Percentiles rank a stretch among this genome's conserved stretches.
These are phyloP conservation scores for Calycina herbarum DNA, from an alignment of 2,329 filamentous ascomycete species.

Conservation along the genomic window DNA sequence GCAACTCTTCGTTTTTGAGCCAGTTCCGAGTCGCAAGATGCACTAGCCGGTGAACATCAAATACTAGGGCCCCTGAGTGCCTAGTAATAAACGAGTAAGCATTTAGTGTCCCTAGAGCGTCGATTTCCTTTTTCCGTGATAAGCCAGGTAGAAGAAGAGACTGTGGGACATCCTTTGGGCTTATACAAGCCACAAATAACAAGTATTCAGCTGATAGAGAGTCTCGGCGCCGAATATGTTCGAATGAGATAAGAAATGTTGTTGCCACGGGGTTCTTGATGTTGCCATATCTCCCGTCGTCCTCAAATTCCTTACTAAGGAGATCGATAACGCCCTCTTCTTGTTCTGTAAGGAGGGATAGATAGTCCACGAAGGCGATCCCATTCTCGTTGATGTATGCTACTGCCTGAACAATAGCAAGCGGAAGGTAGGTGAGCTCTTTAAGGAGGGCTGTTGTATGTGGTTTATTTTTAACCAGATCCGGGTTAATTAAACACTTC, in stretches of 20 bases:
- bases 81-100: conserved; percentile 10
- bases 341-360: conserved; percentile 5
- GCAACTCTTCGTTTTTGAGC: background rate
- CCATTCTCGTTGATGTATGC: conserved; percentile 7
- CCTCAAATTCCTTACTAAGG: conserved; percentile 10
- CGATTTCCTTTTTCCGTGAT: conserved; percentile 2
- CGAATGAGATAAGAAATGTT: conserved; percentile 11
- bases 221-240: background rate
- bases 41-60: conserved; percentile 11
- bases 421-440: conserved; percentile 8
- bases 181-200: conserved; percentile 12
- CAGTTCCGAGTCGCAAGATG: conserved; percentile 11
- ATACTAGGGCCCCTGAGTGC: background rate
- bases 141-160: conserved; percentile 1
- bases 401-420: conserved; percentile 7
- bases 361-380: conserved; percentile 5
- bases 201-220: conserved; percentile 8
- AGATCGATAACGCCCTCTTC: conserved; percentile 11
- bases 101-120: conserved; percentile 4
- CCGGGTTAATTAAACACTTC: conserved; percentile 9
- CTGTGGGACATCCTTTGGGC: background rate
- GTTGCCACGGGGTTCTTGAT: conserved; percentile 6
- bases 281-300: conserved; percentile 8
- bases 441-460: conserved; percentile 7
- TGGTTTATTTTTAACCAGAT: conserved; percentile 5